These are phyloP conservation scores for Kodamaea laetipori DNA, from an alignment of 805 yeast genomes.

Conservation along the genomic window DNA sequence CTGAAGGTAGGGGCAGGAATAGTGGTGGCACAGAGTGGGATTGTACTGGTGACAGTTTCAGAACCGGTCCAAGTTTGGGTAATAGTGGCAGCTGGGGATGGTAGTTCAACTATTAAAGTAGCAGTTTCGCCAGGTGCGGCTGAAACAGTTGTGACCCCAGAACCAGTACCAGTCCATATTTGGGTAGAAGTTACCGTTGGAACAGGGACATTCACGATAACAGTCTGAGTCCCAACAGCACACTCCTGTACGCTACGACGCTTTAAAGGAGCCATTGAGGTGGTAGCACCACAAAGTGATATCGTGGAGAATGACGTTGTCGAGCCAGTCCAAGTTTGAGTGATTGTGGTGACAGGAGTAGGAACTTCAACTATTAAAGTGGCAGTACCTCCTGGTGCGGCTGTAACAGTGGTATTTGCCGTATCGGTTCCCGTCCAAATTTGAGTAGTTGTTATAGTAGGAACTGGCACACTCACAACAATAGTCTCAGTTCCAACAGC, in stretches of 20 bases:
- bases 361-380: constrained; percentile 18
- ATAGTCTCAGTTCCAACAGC: constrained; percentile 25
- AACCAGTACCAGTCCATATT: constrained; percentile 17
- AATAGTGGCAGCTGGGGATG: constrained; percentile 14
- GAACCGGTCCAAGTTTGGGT: constrained; percentile 10
- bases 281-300: too few relatives aligned
- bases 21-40: too few relatives aligned
- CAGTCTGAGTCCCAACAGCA: constrained; percentile 16
- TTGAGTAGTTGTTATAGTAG: constrained; percentile 10
- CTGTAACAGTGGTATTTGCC: constrained; percentile 10
- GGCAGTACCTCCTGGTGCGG: constrained; percentile 10
- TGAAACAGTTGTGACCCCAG: constrained; percentile 11
- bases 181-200: constrained; percentile 9
- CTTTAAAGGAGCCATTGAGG: too few relatives aligned
- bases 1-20: too few relatives aligned
- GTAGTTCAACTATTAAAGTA: constrained; percentile 15
- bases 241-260: constrained; percentile 17
- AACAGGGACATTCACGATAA: constrained; percentile 17
- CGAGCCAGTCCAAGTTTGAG: constrained; percentile 10
- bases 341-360: constrained; percentile 1
- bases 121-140: constrained; percentile 10
- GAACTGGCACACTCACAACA: constrained; percentile 18
- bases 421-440: constrained; percentile 11
- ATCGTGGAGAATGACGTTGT: constrained; percentile 2
- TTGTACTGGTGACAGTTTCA: constrained; percentile 15